phyloP scores from a whole-genome alignment of 306 rosid genomes.

The Oemleria cerasiformis region DNA sequence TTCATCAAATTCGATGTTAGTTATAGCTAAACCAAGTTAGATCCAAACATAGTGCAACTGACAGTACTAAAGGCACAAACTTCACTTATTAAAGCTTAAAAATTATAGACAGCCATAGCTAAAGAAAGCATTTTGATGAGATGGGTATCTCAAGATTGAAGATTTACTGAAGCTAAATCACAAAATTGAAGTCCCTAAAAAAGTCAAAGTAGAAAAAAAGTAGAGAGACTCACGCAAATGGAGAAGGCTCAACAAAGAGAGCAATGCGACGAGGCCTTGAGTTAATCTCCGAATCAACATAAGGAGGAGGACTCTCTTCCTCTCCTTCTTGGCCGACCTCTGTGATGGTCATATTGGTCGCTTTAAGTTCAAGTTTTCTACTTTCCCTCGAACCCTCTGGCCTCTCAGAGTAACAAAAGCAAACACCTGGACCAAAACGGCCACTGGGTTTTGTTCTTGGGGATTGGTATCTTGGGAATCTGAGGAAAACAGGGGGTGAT shows the following conservation, averaged over 20 bases:
- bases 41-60: neutral
- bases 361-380: constrained; percentile 35
- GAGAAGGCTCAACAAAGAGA: constrained; percentile 97
- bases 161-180: constrained; percentile 5
- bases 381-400: constrained; percentile 21
- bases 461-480: constrained; percentile 29
- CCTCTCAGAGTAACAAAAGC: constrained; percentile 23
- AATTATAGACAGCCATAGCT: constrained; percentile 6
- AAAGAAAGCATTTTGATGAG: neutral
- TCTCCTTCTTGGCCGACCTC: constrained; percentile 53
- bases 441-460: constrained; percentile 38
- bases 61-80: neutral
- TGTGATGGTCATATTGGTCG: constrained; percentile 62
- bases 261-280: constrained; percentile 91
- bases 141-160: constrained; percentile 16
- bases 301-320: constrained; percentile 58
- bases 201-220: neutral
- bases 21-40: neutral
- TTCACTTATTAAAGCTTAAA: constrained; percentile 1
- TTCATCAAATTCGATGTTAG: constrained; percentile 23
- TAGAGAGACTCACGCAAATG: constrained; percentile 73
- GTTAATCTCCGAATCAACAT: constrained; percentile 54
- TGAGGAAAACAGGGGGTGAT: constrained; percentile 11
- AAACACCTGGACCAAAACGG: constrained; percentile 28
- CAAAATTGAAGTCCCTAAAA: neutral